These are phyloP conservation scores for Fusarium cyanostomum DNA, from an alignment of 2,329 filamentous ascomycete genomes.

Conservation along the genomic window DNA sequence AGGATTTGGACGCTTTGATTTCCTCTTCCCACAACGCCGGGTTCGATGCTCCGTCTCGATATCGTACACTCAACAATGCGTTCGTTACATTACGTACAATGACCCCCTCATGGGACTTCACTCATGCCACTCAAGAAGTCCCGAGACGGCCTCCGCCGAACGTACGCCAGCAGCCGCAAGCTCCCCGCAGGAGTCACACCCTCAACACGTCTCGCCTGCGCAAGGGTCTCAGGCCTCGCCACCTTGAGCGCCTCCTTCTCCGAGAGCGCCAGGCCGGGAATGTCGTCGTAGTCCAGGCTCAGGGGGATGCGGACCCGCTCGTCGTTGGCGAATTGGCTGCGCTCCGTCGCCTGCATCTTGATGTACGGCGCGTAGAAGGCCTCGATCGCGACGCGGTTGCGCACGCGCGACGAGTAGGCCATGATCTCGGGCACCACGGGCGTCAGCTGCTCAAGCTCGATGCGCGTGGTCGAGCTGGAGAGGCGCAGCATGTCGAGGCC, in stretches of 20 bases:
- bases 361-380: constrained; percentile 89
- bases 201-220: constrained; percentile 88
- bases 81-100: background rate
- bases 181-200: constrained; percentile 73
- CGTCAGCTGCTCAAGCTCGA: constrained; percentile 63
- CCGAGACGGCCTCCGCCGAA: constrained; percentile 51
- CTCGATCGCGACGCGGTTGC: constrained; percentile 79
- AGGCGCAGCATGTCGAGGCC: constrained; percentile 84
- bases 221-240: constrained; percentile 83
- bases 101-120: background rate
- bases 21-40: constrained; percentile 9
- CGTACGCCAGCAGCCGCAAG: constrained; percentile 69
- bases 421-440: constrained; percentile 65
- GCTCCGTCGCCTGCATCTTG: constrained; percentile 72
- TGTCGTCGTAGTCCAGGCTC: constrained; percentile 77
- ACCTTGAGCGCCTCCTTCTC: constrained; percentile 77
- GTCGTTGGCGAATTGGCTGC: constrained; percentile 76
- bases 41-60: constrained; percentile 4
- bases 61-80: constrained; percentile 1
- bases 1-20: background rate
- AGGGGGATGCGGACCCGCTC: constrained; percentile 77
- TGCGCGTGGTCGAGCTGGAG: constrained; percentile 58
- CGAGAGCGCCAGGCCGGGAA: constrained; percentile 80
- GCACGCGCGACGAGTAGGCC: constrained; percentile 66
- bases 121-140: background rate